Evolutionary conservation across 2,329 filamentous ascomycete species (phyloP), one percentile per base, ranked within the genome.

Genomic region (Xylariales sp.): DNA sequence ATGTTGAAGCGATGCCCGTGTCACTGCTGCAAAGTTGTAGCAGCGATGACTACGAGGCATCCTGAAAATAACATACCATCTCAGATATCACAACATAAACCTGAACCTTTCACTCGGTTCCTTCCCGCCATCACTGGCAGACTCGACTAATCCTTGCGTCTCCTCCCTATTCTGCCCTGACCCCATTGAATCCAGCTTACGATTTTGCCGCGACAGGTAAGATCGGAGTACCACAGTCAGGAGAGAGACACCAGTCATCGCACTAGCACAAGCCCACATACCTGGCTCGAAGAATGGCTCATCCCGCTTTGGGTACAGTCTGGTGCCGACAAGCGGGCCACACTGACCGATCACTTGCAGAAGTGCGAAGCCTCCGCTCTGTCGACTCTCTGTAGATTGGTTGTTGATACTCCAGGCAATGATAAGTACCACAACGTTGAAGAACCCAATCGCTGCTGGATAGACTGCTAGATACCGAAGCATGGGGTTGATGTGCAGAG

Each of bases 351-450:
- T 73, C 25, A 88, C 55, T 61, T 95, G 90, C 56, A 96, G 62
- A 22, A 95, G 71, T 1, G 85, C 87, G 54, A 95, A 86, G 2
- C 84, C 87, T 2, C 80, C 80, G 0, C 87, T 87, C 50, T 86
- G 84, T 5, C 80, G 77, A 38, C 76, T 78, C 46, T 82, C 78
- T 10, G 71, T 80, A 40, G 75, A 66, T 57, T 93, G 86, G 61
- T 95, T 95, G 58, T 95, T 94, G 56, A 95, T 78, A 25, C 78
- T 87, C 89, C 89, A 95, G 2, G 87, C 84, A 43, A 95, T 86
- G 51, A 90, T 84, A 22, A 95, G 73, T 0, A 88, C 88, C 43
- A 95, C 85, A 15, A 88, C 84, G 45, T 78, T 82, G 69, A 95
- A 91, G 64, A 95, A 93, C 4, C 89, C 89, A 1, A 80, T 69